A percentile compares a stretch with the other conserved stretches of the same genome.
These are phyloP conservation scores for Sporothrix phasma DNA, from an alignment of 2,329 filamentous ascomycete genomes.

Conservation along the genomic window DNA sequence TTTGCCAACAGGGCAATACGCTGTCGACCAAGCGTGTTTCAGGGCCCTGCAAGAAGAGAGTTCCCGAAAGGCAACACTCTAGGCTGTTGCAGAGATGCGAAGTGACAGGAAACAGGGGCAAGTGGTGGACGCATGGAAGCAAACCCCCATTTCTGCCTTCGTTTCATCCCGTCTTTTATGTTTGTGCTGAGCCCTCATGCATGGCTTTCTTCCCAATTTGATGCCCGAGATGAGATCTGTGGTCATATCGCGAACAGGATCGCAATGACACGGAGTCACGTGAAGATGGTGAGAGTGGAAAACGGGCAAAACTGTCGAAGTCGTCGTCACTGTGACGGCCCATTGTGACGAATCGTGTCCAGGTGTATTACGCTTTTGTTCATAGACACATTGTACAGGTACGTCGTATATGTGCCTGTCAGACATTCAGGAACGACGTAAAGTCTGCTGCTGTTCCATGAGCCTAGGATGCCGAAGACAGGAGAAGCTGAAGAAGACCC, in stretches of 20 bases:
- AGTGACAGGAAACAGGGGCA: neutral
- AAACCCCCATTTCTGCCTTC: neutral
- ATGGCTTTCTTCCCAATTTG: neutral
- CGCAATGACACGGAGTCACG: neutral
- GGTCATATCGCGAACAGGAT: too few relatives aligned
- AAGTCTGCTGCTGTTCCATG: too few relatives aligned
- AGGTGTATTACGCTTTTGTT: too few relatives aligned
- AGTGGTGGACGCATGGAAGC: neutral
- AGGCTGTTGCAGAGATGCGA: neutral
- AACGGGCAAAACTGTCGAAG: too few relatives aligned
- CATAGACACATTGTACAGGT: too few relatives aligned
- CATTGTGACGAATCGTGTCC: too few relatives aligned
- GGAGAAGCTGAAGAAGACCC: neutral
- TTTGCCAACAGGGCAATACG: neutral
- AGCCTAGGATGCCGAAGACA: neutral
- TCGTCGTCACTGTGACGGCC: too few relatives aligned
- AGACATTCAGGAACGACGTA: neutral
- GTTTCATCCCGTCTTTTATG: conserved; percentile 1
- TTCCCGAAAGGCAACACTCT: neutral
- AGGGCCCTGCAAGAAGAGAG: neutral
- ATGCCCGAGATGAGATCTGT: neutral
- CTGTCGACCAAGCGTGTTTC: conserved; percentile 5
- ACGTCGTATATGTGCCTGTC: neutral
- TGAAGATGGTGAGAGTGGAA: neutral
- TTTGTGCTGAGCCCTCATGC: neutral